Conservation (phyloP, 495 filamentous ascomycete genomes). For the Podospora pseudopauciseta region DNA sequence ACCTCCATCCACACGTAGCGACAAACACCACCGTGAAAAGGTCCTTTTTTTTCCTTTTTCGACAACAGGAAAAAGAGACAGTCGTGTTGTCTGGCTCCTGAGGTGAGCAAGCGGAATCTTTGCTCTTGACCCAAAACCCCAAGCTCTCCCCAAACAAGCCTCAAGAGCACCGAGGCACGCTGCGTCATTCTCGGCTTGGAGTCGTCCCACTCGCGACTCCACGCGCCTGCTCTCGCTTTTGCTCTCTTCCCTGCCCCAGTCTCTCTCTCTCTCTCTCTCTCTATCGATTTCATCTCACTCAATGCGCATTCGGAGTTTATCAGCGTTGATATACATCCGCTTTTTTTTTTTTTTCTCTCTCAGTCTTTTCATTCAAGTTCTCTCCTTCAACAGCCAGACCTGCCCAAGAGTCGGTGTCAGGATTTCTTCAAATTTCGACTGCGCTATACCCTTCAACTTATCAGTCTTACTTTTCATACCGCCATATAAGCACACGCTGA, state of each 20-base stretch:
- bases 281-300: constrained; percentile 6
- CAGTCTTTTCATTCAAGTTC: background rate
- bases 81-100: background rate
- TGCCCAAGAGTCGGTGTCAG: background rate
- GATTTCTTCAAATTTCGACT: background rate
- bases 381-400: background rate
- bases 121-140: constrained; percentile 14
- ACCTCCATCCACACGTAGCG: background rate
- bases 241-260: background rate
- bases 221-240: background rate
- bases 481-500: constrained; percentile 8
- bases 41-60: background rate
- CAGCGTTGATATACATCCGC: background rate
- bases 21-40: background rate
- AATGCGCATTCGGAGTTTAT: background rate
- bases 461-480: background rate
- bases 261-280: constrained; percentile 6
- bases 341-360: background rate
- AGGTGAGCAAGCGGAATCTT: constrained; percentile 21
- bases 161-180: constrained; percentile 1
- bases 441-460: background rate
- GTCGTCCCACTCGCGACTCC: constrained; percentile 11
- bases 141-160: background rate
- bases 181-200: constrained; percentile 15
- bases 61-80: background rate